Evolutionary conservation across 768 basidiomycete species (phyloP), one percentile per base, ranked within the genome.

Genomic region (Nevesoporus exiguus): DNA sequence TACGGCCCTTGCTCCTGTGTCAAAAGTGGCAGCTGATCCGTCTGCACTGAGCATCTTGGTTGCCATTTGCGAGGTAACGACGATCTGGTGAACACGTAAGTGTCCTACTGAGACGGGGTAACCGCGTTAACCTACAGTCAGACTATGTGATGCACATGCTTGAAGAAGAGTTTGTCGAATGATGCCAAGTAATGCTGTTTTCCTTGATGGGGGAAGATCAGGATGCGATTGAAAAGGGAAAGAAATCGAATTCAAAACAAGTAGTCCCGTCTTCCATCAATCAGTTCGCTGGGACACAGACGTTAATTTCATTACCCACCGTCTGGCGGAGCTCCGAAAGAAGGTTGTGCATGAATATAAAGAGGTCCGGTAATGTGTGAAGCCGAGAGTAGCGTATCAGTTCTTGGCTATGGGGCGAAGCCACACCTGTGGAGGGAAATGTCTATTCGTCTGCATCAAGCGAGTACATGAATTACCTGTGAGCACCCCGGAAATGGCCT

Each of bases 181-280:
- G 46, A 67, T 72, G 17, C 80, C 80, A 7, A 88, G 66, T 40
- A 83, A 64, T 11, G 69, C 69, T 29, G 65, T 75, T 63, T 71
- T 79, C 45, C 70, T 74, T 11, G 73, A 63, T 10, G 60, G 59
- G 11, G 68, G 63, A 29, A 85, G 60, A 37, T 73, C 65, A 2
- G 77, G 65, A 19, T 72, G 64, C 13, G 73, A 67, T 65, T 89
- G 86, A 55, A 90, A 85, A 2, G 82, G 81, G 61, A 82, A 86
- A 22, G 82, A 83, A 27, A 90, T 73, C 3, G 84, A 86, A 63
- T 80, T 83, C 42, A 90, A 68, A 25, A 88, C 79, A 11, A 91
- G 75, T 15, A 90, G 72, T 2, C 79, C 74, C 33, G 76, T 75
- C 87, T 60, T 55, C 45, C 31, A 54, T 54, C 39, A 41, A 22